These are phyloP conservation scores for Lanmaoa rubissima DNA, from an alignment of 768 basidiomycete genomes.

Conservation along the genomic window DNA sequence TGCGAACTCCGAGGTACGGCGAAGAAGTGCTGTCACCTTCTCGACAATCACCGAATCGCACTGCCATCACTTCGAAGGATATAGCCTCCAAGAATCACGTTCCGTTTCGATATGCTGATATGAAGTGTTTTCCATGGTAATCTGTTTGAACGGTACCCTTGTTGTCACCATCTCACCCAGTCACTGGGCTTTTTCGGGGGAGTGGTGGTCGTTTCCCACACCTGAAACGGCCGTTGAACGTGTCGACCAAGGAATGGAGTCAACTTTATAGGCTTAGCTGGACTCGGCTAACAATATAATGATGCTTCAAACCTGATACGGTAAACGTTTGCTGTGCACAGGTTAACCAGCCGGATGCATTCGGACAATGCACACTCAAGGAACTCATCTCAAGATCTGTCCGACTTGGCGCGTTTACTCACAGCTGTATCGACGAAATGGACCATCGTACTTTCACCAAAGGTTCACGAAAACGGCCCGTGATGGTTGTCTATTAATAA, in stretches of 20 bases:
- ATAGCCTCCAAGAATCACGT: conserved; percentile 8
- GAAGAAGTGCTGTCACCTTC: conserved; percentile 11
- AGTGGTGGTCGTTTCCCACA: not conserved
- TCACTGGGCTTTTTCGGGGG: not conserved
- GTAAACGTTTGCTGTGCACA: not conserved
- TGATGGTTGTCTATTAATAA: not conserved
- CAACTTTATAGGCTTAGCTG: not conserved
- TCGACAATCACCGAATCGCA: conserved; percentile 12
- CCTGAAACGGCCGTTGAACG: not conserved
- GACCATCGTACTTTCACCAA: not conserved
- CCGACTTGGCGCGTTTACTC: not conserved
- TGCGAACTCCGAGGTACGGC: not conserved
- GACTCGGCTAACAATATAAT: not conserved
- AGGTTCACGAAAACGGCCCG: not conserved
- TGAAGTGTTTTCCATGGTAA: not conserved
- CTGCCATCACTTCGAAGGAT: not conserved
- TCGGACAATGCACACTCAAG: not conserved
- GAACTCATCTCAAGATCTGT: not conserved
- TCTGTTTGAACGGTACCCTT: not conserved
- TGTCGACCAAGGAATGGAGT: not conserved
- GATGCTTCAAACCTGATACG: not conserved
- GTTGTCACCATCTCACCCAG: not conserved
- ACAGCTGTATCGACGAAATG: not conserved
- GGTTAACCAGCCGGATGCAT: not conserved
- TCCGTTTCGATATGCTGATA: conserved; percentile 1